These are phyloP conservation scores for Coemansia sp. DNA, from an alignment of 192 early-diverging fungal genomes.

Conservation along the genomic window DNA sequence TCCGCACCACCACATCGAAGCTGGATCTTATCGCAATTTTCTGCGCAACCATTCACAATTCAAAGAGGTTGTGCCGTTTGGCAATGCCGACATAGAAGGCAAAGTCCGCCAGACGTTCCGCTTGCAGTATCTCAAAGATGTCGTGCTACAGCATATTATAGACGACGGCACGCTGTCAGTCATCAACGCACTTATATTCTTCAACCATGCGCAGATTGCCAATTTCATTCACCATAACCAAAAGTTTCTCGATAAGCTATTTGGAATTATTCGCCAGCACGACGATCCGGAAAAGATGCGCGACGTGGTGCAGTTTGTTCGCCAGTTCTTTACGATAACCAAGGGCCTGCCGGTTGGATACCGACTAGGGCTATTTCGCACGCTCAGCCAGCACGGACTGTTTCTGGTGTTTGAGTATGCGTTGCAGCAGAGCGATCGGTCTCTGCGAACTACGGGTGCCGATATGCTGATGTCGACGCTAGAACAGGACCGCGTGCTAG, in stretches of 20 bases:
- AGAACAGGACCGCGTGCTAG: slow-evolving; percentile 76
- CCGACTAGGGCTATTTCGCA: slow-evolving; percentile 64
- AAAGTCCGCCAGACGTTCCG: slow-evolving; percentile 90
- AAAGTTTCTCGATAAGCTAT: slow-evolving; percentile 67
- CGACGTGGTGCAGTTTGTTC: slow-evolving; percentile 78
- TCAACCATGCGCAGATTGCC: slow-evolving; percentile 85
- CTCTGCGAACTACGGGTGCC: slow-evolving; percentile 63
- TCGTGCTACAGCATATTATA: slow-evolving; percentile 70
- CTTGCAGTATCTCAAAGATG: slow-evolving; percentile 84
- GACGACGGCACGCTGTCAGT: slow-evolving; percentile 77
- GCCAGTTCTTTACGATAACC: slow-evolving; percentile 75
- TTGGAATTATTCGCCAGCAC: slow-evolving; percentile 62
- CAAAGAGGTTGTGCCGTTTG: slow-evolving; percentile 79
- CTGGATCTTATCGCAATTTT: slow-evolving; percentile 77
- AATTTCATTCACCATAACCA: slow-evolving; percentile 69
- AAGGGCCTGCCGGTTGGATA: slow-evolving; percentile 66
- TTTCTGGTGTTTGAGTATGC: slow-evolving; percentile 76
- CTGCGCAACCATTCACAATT: slow-evolving; percentile 60
- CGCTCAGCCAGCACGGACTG: slow-evolving; percentile 74
- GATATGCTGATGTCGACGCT: slow-evolving; percentile 72
- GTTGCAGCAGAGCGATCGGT: slow-evolving; percentile 57
- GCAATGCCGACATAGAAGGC: slow-evolving; percentile 62
- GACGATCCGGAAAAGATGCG: slow-evolving; percentile 60
- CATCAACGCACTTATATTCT: slow-evolving; percentile 74
- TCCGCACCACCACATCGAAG: slow-evolving; percentile 65